A percentile compares a stretch with the other conserved stretches of the same genome.
Evolutionary conservation across 1,284 basidiomycete genomes (phyloP).

Genomic region (Hymenochaete sp.): DNA sequence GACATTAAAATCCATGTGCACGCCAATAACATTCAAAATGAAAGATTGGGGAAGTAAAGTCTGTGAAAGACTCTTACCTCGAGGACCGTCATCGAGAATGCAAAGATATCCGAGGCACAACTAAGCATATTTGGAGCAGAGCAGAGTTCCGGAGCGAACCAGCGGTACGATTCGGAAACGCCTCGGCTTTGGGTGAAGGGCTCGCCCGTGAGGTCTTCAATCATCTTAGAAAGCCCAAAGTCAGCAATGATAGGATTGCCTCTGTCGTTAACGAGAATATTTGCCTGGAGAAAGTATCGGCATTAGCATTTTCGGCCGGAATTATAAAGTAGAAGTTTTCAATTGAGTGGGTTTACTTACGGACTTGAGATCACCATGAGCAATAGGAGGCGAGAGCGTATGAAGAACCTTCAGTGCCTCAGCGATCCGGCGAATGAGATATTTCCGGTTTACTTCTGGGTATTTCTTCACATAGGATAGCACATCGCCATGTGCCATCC

Average conservation of each 20-base stretch:
- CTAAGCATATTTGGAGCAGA: conserved; percentile 40
- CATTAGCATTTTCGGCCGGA: not conserved
- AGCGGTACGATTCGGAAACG: conserved; percentile 38
- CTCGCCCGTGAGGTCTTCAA: conserved; percentile 45
- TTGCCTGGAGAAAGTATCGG: conserved; percentile 31
- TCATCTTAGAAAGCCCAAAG: conserved; percentile 44
- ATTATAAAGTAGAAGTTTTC: not conserved
- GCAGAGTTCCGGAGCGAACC: conserved; percentile 52
- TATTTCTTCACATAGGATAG: conserved; percentile 36
- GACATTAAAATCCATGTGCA: not conserved
- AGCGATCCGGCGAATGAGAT: conserved; percentile 37
- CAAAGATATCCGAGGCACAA: conserved; percentile 42
- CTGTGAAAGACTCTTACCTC: conserved; percentile 31
- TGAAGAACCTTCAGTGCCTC: conserved; percentile 42
- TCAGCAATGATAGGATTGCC: conserved; percentile 47
- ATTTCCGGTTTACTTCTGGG: conserved; percentile 31
- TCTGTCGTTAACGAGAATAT: conserved; percentile 39
- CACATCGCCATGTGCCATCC: conserved; percentile 45
- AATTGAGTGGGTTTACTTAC: conserved; percentile 26
- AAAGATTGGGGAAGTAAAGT: not conserved
- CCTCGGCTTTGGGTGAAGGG: conserved; percentile 47
- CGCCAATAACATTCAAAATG: not conserved
- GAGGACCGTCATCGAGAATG: conserved; percentile 46
- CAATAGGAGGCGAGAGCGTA: conserved; percentile 37
- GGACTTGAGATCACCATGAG: conserved; percentile 47